Conservation (phyloP, 176 grass and related monocot genomes). For the Olyra latifolia region DNA sequence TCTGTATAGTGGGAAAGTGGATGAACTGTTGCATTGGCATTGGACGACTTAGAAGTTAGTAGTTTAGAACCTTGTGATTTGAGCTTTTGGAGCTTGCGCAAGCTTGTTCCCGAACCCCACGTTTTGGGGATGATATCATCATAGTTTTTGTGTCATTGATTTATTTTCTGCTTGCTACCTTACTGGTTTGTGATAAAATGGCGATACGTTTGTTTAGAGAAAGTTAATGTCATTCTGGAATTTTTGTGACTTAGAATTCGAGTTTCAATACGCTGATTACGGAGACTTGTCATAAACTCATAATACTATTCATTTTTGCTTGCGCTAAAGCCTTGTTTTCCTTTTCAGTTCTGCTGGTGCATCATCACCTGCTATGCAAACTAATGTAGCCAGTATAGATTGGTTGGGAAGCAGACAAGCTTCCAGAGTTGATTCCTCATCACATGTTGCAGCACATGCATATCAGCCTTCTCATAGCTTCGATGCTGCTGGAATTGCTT, state of each 20-base stretch:
- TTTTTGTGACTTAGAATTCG: background rate
- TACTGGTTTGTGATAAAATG: background rate
- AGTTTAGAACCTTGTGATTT: background rate
- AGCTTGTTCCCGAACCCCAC: background rate
- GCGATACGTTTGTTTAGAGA: constrained; percentile 7
- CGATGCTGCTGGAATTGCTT: constrained; percentile 63
- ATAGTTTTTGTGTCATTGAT: background rate
- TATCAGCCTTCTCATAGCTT: constrained; percentile 68
- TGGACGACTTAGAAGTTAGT: background rate
- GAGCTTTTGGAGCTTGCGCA: background rate
- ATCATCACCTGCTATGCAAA: constrained; percentile 73
- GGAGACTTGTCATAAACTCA: background rate
- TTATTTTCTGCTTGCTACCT: constrained; percentile 16
- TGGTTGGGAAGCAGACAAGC: constrained; percentile 72
- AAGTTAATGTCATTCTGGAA: background rate
- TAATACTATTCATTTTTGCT: background rate
- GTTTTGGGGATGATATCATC: background rate
- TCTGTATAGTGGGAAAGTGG: background rate
- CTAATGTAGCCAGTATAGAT: constrained; percentile 85
- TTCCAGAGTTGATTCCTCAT: constrained; percentile 71
- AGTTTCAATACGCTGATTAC: background rate
- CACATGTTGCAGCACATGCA: constrained; percentile 53
- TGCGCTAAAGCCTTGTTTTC: constrained; percentile 26
- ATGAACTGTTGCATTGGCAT: background rate
- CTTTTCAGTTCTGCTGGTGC: constrained; percentile 84